Percentiles rank a stretch among this genome's conserved stretches.
These are phyloP conservation scores for Lentinula novae-zelandiae DNA, from an alignment of 1,284 basidiomycete genomes.

Conservation along the genomic window DNA sequence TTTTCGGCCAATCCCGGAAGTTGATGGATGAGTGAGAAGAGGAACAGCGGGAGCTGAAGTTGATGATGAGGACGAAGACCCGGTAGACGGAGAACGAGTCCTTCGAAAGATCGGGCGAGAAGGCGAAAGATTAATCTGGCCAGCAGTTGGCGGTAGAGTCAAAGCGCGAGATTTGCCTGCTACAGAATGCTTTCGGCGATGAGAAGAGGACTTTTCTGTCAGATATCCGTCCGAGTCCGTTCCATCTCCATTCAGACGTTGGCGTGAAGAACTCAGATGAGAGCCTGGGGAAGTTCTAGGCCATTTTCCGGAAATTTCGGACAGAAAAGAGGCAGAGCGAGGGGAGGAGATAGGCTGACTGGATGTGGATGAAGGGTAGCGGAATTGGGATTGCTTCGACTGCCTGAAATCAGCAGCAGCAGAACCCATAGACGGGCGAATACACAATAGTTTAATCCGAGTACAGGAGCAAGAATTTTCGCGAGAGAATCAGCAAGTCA, in stretches of 20 bases:
- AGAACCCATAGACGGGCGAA: conserved; percentile 11
- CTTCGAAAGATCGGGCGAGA: conserved; percentile 36
- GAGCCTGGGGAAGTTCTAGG: conserved; percentile 16
- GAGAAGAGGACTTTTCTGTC: conserved; percentile 29
- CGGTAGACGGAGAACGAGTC: conserved; percentile 34
- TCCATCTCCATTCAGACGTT: conserved; percentile 24
- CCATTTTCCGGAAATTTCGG: conserved; percentile 22
- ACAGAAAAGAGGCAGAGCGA: conserved; percentile 35
- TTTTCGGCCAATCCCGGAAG: conserved; percentile 65
- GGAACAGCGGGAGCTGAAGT: conserved; percentile 14
- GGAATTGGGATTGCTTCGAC: conserved; percentile 18
- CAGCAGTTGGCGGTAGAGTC: conserved; percentile 33
- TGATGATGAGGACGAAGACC: conserved; percentile 35
- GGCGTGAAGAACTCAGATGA: conserved; percentile 25
- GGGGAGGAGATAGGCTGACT: conserved; percentile 36
- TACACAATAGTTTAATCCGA: background rate
- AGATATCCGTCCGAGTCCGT: conserved; percentile 37
- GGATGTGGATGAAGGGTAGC: conserved; percentile 42
- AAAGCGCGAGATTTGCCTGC: conserved; percentile 30
- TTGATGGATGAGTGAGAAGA: conserved; percentile 27
- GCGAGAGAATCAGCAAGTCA: background rate
- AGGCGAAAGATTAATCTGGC: conserved; percentile 19
- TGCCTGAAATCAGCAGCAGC: background rate
- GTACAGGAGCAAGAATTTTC: background rate
- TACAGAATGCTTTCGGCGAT: conserved; percentile 21